Conservation (phyloP, 768 basidiomycete species). For the Russula brevipes region DNA sequence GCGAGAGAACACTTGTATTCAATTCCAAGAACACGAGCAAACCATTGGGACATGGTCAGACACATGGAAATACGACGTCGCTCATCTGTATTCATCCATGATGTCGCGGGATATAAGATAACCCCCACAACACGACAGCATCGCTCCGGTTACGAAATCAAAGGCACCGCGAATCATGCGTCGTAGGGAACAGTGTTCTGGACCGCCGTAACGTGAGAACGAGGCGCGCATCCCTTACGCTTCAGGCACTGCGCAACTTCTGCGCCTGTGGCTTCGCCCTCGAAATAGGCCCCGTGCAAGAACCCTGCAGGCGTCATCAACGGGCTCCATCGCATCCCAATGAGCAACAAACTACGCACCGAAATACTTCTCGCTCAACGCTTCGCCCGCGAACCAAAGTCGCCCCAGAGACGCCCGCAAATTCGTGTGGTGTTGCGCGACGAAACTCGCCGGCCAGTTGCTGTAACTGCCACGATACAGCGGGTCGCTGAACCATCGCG, state of each 20-base stretch:
- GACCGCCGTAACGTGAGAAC: slow-evolving; percentile 20
- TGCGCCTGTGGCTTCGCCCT: slow-evolving; percentile 27
- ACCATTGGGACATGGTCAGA: too few species aligned
- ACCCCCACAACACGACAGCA: too few species aligned
- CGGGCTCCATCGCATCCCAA: neutral
- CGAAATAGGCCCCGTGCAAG: slow-evolving; percentile 33
- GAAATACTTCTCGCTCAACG: slow-evolving; percentile 49
- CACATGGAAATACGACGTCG: too few species aligned
- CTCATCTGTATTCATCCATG: too few species aligned
- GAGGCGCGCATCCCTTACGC: slow-evolving; percentile 8
- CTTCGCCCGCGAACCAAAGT: slow-evolving; percentile 60
- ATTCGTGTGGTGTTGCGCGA: slow-evolving; percentile 47
- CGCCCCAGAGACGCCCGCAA: slow-evolving; percentile 46
- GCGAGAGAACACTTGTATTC: too few species aligned
- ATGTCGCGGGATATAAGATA: too few species aligned
- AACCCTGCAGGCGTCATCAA: slow-evolving; percentile 19
- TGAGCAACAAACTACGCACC: slow-evolving; percentile 34
- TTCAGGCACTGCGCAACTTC: slow-evolving; percentile 28
- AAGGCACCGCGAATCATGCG: too few species aligned
- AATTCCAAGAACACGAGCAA: too few species aligned
- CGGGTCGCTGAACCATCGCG: slow-evolving; percentile 47
- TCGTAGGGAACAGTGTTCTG: slow-evolving; percentile 23
- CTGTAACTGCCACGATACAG: slow-evolving; percentile 56
- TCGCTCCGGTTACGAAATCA: too few species aligned
- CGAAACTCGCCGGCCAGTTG: slow-evolving; percentile 59